These are phyloP conservation scores for Hanseniaspora vineae DNA, from an alignment of 805 yeast genomes.

Conservation along the genomic window DNA sequence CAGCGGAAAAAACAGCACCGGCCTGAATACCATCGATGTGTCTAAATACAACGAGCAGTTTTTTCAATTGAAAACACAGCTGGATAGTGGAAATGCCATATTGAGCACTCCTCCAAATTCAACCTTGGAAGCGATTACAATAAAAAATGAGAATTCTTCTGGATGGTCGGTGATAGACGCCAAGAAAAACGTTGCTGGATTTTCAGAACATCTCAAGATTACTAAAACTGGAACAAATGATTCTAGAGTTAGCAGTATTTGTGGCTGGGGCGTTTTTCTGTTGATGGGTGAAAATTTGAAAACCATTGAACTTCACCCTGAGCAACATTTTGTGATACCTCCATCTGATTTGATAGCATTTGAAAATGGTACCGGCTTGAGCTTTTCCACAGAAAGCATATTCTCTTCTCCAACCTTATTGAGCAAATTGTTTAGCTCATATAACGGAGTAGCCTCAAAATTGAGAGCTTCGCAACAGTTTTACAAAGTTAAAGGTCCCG, in stretches of 20 bases:
- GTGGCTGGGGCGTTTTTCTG: constrained; percentile 11
- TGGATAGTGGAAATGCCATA: constrained; percentile 9
- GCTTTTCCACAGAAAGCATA: constrained; percentile 1
- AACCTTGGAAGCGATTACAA: constrained; percentile 8
- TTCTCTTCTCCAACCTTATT: background rate
- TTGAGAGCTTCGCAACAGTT: constrained; percentile 7
- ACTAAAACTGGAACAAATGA: background rate
- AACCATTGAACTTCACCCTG: constrained; percentile 1
- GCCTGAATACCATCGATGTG: background rate
- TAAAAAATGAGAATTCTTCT: constrained; percentile 2
- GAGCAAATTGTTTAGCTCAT: background rate
- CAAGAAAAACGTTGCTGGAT: constrained; percentile 8
- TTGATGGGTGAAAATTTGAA: constrained; percentile 1
- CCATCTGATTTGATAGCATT: constrained; percentile 14
- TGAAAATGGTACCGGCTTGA: constrained; percentile 7
- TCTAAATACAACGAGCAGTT: constrained; percentile 2
- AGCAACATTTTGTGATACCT: constrained; percentile 15
- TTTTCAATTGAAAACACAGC: constrained; percentile 7
- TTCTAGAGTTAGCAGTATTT: background rate
- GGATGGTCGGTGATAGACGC: constrained; percentile 8
- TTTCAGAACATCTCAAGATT: background rate
- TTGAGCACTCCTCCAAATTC: constrained; percentile 10
- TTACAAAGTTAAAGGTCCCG: constrained; percentile 21
- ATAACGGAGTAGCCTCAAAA: no score
- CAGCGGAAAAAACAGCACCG: constrained; percentile 9